A percentile compares a stretch with the other conserved stretches of the same genome.
These are phyloP conservation scores for Rhodofomes roseus DNA, from an alignment of 1,284 basidiomycete species.

Conservation along the genomic window DNA sequence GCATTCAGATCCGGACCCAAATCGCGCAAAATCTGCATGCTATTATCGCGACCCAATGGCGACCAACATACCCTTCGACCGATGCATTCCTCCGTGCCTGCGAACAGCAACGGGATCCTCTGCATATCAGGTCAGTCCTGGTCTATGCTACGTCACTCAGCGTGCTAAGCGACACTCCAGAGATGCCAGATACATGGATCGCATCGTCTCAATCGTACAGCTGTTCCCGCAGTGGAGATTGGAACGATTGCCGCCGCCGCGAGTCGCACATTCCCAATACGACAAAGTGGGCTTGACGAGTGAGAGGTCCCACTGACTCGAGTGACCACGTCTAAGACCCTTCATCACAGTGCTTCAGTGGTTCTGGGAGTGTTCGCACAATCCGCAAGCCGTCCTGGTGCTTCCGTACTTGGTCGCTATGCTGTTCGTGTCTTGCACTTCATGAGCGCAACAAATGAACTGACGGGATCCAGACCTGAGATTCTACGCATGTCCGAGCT, in stretches of 20 bases:
- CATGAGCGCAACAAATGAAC: neutral
- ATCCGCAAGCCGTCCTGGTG: slow-evolving; percentile 59
- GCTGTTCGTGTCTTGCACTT: slow-evolving; percentile 49
- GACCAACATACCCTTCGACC: slow-evolving; percentile 72
- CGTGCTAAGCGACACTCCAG: slow-evolving; percentile 30
- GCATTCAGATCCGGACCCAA: slow-evolving; percentile 67
- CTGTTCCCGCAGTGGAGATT: slow-evolving; percentile 67
- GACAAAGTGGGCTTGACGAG: slow-evolving; percentile 83
- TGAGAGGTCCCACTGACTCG: slow-evolving; percentile 32
- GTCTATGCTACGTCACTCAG: neutral
- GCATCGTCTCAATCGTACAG: slow-evolving; percentile 50
- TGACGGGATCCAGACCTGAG: slow-evolving; percentile 51
- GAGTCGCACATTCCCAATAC: slow-evolving; percentile 79
- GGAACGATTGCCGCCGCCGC: slow-evolving; percentile 79
- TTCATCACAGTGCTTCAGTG: slow-evolving; percentile 61
- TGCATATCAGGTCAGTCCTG: slow-evolving; percentile 49
- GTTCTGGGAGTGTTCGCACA: slow-evolving; percentile 75
- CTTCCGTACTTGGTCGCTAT: slow-evolving; percentile 76
- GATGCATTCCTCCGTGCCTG: slow-evolving; percentile 66
- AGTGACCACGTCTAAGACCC: neutral
- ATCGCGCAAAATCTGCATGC: slow-evolving; percentile 69
- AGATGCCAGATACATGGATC: slow-evolving; percentile 52
- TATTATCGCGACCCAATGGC: slow-evolving; percentile 64
- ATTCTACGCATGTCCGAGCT: slow-evolving; percentile 80
- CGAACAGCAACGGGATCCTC: slow-evolving; percentile 56